Evolutionary conservation across 495 filamentous ascomycete species (phyloP), one percentile per base, ranked within the genome.

Genomic region (Aspergillus heteromorphus): DNA sequence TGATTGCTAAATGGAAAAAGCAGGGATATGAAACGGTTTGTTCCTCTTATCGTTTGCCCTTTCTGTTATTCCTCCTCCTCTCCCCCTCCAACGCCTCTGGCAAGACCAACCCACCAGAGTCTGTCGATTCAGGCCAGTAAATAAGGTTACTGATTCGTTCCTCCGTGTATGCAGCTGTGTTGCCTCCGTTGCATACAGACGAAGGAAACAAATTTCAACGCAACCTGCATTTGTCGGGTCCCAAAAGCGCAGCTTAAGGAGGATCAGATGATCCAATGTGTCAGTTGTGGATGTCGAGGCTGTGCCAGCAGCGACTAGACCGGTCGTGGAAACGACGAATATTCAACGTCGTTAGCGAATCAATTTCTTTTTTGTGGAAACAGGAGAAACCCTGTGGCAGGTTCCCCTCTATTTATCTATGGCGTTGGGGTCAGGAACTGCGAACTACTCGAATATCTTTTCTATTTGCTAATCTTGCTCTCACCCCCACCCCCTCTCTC

Each of bases 1-100:
- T 99, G 57, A 97, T 99, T 65, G 93, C 93, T 14, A 97, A 99
- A 74, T 99, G 93, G 93, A 99, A 99, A 81, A 99, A 97, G 74
- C 87, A 92, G 64, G 95, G 93, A 18, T 99, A 99, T 72, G 93
- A 97, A 73, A 97, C 97, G 84, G 88, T 89, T 48, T 30, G 27
- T 47, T 48, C 25, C 34, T 20, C 49, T 42, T n/a, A n/a, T n/a
- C n/a, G n/a, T 34, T 17, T 49, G 6, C 34, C 40, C 54, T 53
- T 49, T 41, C 25, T 42, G 31, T 53, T 50, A 45, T 43, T n/a
- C 38, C 14, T 19, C 16, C 27, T 38, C 49, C 19, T 41, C 23
- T 36, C 6, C 36, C 57, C 23, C 21, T 43, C 40, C 41, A 29
- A 45, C 18, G 5, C 21, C 18, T n/a, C 25, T 19, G 21, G 8